Evolutionary conservation across 192 early-diverging fungal species (phyloP).

Genomic region (Backusella australiensis): DNA sequence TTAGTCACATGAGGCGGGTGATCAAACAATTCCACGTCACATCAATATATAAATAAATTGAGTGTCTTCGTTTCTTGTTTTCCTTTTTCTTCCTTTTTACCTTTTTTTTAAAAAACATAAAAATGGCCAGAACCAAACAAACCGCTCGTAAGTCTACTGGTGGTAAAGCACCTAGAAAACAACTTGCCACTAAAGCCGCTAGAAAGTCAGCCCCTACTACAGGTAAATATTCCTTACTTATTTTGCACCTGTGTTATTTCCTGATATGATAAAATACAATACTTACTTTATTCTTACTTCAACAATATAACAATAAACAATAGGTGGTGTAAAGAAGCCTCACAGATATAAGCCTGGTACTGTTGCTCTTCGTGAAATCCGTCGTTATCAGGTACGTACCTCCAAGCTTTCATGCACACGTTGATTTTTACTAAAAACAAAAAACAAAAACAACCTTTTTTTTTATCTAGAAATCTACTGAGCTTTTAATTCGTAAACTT

Average conservation of each 20-base stretch:
- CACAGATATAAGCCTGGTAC: constrained; percentile 88
- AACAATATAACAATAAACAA: not conserved
- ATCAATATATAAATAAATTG: not conserved
- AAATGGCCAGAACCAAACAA: constrained; percentile 76
- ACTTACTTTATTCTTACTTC: constrained; percentile 2
- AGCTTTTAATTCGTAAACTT: constrained; percentile 90
- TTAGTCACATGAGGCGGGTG: constrained; percentile 4
- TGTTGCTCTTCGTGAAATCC: constrained; percentile 90
- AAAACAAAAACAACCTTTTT: not conserved
- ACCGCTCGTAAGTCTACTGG: constrained; percentile 99
- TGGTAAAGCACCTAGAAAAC: constrained; percentile 96
- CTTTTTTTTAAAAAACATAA: not conserved
- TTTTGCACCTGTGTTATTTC: not conserved
- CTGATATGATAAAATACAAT: not conserved
- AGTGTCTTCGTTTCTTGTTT: not conserved
- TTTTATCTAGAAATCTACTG: constrained; percentile 75
- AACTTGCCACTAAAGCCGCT: constrained; percentile 93
- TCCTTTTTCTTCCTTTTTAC: not conserved
- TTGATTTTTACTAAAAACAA: constrained; percentile 3
- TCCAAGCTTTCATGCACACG: not conserved
- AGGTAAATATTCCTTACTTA: constrained; percentile 31
- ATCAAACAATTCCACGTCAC: constrained; percentile 5
- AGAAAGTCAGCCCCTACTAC: constrained; percentile 92
- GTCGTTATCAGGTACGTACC: constrained; percentile 70
- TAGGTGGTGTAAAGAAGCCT: constrained; percentile 89